These are phyloP conservation scores for Hyphodiscus sp. DNA, from an alignment of 2,329 filamentous ascomycete species.

Conservation along the genomic window DNA sequence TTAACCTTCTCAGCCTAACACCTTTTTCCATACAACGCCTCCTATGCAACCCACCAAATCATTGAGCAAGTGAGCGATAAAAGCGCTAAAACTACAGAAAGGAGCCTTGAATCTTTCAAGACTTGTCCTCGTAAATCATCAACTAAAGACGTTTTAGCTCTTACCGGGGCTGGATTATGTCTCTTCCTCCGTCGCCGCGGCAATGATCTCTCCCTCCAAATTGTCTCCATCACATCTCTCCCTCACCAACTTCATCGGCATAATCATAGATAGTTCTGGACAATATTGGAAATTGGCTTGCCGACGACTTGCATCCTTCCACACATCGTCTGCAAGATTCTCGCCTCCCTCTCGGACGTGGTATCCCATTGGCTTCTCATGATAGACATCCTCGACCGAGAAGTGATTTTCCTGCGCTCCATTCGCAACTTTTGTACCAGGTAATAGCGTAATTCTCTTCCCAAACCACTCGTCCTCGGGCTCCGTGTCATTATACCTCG, in stretches of 20 bases:
- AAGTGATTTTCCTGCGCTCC: slow-evolving; percentile 35
- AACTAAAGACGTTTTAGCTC: not conserved
- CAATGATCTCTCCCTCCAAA: slow-evolving; percentile 18
- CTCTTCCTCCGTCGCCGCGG: not conserved
- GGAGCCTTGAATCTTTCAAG: slow-evolving; percentile 1
- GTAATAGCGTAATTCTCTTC: slow-evolving; percentile 40
- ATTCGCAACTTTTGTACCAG: slow-evolving; percentile 42
- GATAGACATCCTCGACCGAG: slow-evolving; percentile 44
- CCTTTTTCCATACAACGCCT: not conserved
- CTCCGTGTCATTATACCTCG: slow-evolving; percentile 42
- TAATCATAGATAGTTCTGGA: slow-evolving; percentile 47
- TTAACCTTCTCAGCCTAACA: not conserved
- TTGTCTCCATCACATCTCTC: slow-evolving; percentile 36
- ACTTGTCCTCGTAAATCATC: not conserved
- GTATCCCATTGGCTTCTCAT: slow-evolving; percentile 47
- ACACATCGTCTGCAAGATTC: slow-evolving; percentile 38
- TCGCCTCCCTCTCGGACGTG: slow-evolving; percentile 42
- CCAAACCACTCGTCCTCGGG: slow-evolving; percentile 52
- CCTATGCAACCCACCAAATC: not conserved
- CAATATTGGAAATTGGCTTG: slow-evolving; percentile 48
- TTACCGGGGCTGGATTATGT: not conserved
- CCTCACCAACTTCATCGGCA: slow-evolving; percentile 50
- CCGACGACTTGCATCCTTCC: slow-evolving; percentile 39
- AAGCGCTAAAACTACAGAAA: slow-evolving; percentile 16
- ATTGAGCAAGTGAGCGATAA: not conserved